Evolutionary conservation across 805 yeast genomes (phyloP).

Genomic region (Torulaspora maleeae): DNA sequence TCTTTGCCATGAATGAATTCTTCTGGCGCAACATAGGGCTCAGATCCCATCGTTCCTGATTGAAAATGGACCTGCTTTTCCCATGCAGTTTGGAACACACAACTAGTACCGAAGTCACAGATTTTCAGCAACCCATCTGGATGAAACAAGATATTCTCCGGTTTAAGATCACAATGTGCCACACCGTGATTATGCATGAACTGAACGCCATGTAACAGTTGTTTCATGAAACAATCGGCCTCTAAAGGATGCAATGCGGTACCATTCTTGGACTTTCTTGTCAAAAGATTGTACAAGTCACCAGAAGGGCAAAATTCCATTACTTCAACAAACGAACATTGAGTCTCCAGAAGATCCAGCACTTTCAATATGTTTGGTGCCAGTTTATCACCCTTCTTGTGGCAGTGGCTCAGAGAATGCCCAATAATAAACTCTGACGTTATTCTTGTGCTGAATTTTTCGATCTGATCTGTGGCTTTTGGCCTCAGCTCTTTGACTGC

Average conservation of each 20-base stretch:
- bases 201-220: conserved; percentile 71
- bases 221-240: conserved; percentile 87
- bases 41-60: conserved; percentile 80
- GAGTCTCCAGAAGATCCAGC: conserved; percentile 67
- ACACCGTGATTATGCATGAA: conserved; percentile 90
- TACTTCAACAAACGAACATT: conserved; percentile 76
- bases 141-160: conserved; percentile 76
- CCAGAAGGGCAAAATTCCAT: conserved; percentile 94
- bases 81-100: conserved; percentile 88
- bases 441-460: conserved; percentile 84
- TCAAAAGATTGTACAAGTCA: conserved; percentile 55
- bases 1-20: conserved; percentile 53
- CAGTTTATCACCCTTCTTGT: conserved; percentile 37
- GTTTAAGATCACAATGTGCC: conserved; percentile 89
- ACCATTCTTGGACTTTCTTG: conserved; percentile 47
- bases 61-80: conserved; percentile 65
- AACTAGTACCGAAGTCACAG: conserved; percentile 87
- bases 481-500: conserved; percentile 82
- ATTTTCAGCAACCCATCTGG: conserved; percentile 62
- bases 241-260: conserved; percentile 54
- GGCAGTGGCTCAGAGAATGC: conserved; percentile 54
- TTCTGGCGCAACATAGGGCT: conserved; percentile 90
- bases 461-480: conserved; percentile 79
- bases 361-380: conserved; percentile 67
- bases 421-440: conserved; percentile 86